A percentile compares a stretch with the other conserved stretches of the same genome.
phyloP scores from a whole-genome alignment of 148 eudicot genomes.

The Rhododendron ferrugineum region DNA sequence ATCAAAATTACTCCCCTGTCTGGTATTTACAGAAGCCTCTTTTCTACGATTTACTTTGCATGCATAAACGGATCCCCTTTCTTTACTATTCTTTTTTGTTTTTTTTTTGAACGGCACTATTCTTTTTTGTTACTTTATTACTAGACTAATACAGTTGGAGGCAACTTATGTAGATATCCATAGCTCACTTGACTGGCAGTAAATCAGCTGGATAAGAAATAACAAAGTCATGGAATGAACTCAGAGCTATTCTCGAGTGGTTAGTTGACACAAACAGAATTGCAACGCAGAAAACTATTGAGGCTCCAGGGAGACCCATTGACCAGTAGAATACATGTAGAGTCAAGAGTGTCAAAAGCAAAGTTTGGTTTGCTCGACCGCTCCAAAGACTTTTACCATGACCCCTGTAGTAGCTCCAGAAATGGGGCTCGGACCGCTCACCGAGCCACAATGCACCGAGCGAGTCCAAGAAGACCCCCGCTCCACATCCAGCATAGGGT shows the following conservation, averaged over 20 bases:
- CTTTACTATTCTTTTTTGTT: not conserved
- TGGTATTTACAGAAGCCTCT: not conserved
- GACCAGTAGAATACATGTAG: too few species aligned
- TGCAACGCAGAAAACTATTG: not conserved
- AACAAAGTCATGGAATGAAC: not conserved
- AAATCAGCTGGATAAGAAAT: not conserved
- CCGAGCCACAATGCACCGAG: too few species aligned
- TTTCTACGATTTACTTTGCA: not conserved
- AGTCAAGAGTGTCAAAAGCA: too few species aligned
- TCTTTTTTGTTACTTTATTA: not conserved
- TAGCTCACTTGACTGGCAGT: not conserved
- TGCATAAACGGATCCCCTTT: not conserved
- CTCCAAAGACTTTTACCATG: not conserved
- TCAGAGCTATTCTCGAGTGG: not conserved
- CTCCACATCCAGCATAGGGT: too few species aligned
- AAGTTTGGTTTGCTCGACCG: too few species aligned
- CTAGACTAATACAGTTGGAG: not conserved
- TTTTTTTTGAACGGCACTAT: not conserved
- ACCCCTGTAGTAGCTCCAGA: not conserved
- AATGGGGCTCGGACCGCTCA: too few species aligned
- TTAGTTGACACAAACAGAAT: not conserved
- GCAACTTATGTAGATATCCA: not conserved
- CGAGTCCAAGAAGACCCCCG: too few species aligned
- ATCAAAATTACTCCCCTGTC: not conserved
- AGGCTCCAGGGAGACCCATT: too few species aligned